Conservation (phyloP, 805 yeast genomes). For the Wickerhamomyces mucosus region DNA sequence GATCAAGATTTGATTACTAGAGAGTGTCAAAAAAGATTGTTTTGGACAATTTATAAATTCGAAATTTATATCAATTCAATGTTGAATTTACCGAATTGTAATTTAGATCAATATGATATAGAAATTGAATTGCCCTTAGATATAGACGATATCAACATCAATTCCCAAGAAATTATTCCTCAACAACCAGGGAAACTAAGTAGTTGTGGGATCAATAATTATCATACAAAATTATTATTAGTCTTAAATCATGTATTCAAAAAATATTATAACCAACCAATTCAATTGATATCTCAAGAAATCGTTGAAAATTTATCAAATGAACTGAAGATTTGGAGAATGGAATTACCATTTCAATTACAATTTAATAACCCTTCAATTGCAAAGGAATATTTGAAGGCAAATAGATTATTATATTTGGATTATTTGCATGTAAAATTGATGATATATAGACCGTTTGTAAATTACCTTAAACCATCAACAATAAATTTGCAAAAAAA, state of each 20-base stretch:
- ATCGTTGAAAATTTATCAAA: slow-evolving; percentile 61
- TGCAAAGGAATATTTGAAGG: slow-evolving; percentile 45
- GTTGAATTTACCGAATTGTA: slow-evolving; percentile 68
- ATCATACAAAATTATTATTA: slow-evolving; percentile 67
- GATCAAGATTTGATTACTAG: slow-evolving; percentile 58
- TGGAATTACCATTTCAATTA: slow-evolving; percentile 59
- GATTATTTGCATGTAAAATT: slow-evolving; percentile 76
- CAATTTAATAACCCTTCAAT: slow-evolving; percentile 31
- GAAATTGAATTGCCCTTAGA: slow-evolving; percentile 83
- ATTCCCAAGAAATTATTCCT: slow-evolving; percentile 17
- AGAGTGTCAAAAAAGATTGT: slow-evolving; percentile 77
- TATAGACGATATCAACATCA: slow-evolving; percentile 73
- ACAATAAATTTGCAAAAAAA: slow-evolving; percentile 44
- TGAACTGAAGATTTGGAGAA: slow-evolving; percentile 66
- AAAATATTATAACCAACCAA: slow-evolving; percentile 35
- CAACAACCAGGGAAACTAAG: slow-evolving; percentile 24
- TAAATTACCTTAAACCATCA: slow-evolving; percentile 43
- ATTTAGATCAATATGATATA: slow-evolving; percentile 68
- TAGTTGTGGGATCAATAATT: slow-evolving; percentile 57
- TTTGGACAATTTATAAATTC: slow-evolving; percentile 85
- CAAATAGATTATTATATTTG: slow-evolving; percentile 65
- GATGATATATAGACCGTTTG: slow-evolving; percentile 82
- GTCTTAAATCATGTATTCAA: slow-evolving; percentile 64
- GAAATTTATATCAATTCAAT: slow-evolving; percentile 86
- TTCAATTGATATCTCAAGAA: slow-evolving; percentile 24